A percentile compares a stretch with the other conserved stretches of the same genome.
These are phyloP conservation scores for Calonectria hawksworthii DNA, from an alignment of 2,329 filamentous ascomycete species.

Conservation along the genomic window DNA sequence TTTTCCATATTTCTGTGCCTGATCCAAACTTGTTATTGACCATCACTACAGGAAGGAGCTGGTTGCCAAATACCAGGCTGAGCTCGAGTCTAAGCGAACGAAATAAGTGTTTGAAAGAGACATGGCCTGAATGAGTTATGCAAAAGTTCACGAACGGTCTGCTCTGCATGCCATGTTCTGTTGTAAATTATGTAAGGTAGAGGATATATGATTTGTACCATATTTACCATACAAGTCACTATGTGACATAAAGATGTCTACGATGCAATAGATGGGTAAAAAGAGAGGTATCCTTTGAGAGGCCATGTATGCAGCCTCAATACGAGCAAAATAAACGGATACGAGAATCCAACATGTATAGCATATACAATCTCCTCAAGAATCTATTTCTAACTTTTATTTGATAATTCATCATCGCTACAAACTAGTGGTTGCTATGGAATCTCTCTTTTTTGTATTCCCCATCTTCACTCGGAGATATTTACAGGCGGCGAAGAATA, in stretches of 20 bases:
- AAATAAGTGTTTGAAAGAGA: conserved; percentile 56
- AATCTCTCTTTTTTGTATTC: neutral
- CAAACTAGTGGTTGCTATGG: neutral
- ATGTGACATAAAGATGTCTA: conserved; percentile 32
- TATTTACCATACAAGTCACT: conserved; percentile 39
- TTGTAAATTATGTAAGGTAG: conserved; percentile 42
- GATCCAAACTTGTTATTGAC: conserved; percentile 21
- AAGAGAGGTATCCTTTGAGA: neutral
- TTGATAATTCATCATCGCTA: neutral
- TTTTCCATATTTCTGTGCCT: neutral
- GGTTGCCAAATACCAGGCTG: conserved; percentile 70
- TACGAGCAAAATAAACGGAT: conserved; percentile 22
- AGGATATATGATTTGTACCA: conserved; percentile 46
- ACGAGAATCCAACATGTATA: conserved; percentile 35
- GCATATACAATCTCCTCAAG: conserved; percentile 43
- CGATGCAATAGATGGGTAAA: conserved; percentile 28
- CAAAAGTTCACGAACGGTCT: conserved; percentile 18
- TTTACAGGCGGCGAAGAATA: conserved; percentile 84
- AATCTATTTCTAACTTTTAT: conserved; percentile 21
- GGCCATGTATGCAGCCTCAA: neutral
- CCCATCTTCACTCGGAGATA: conserved; percentile 12
- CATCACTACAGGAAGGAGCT: conserved; percentile 65
- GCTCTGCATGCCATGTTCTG: conserved; percentile 22
- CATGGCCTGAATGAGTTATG: conserved; percentile 17
- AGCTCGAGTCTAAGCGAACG: conserved; percentile 69